phyloP scores from a whole-genome alignment of 345 rosid genomes.

The Gossypium turneri region DNA sequence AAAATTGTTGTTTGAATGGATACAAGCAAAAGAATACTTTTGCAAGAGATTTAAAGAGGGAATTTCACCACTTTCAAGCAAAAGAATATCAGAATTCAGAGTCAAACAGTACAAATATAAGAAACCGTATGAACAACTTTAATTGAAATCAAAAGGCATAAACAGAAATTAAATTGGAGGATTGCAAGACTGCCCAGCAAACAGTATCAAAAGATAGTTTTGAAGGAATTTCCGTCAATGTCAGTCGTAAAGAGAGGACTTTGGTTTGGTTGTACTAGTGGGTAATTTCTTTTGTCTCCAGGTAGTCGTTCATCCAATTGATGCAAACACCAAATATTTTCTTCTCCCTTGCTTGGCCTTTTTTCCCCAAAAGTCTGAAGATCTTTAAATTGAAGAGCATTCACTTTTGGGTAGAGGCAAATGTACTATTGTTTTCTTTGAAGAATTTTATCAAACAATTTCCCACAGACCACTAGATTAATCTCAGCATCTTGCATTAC shows the following conservation, averaged over 20 bases:
- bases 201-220: not conserved
- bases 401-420: not conserved
- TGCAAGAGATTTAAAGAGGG: not conserved
- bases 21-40: not conserved
- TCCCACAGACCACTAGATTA: not conserved
- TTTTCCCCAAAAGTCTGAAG: not conserved
- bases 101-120: not conserved
- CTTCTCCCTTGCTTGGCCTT: not conserved
- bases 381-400: not conserved
- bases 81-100: not conserved
- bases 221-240: not conserved
- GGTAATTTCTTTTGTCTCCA: not conserved
- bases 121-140: not conserved
- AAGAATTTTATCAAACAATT: not conserved
- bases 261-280: not conserved
- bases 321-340: not conserved
- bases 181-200: not conserved
- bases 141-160: not conserved
- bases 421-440: not conserved
- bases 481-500: not conserved
- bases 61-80: not conserved
- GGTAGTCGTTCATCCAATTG: not conserved
- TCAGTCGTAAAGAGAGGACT: not conserved
- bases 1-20: not conserved
- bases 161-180: not conserved